Evolutionary conservation across 257 asterid genomes (phyloP).

Genomic region (Ballota nigra): DNA sequence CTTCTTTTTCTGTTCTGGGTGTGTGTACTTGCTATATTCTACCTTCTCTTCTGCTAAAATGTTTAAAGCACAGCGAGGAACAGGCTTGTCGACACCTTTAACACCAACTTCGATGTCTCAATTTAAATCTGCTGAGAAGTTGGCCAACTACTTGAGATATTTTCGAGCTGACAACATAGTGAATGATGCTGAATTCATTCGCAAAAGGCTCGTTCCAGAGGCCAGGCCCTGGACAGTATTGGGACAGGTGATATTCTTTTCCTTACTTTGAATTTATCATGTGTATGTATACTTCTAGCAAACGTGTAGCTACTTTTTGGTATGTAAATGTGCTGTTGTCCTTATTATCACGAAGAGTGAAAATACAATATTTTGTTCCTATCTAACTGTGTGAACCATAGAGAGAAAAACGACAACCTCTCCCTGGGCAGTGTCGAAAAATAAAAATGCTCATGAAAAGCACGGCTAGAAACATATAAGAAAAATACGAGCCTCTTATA

Average conservation of each 20-base stretch:
- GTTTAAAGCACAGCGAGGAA: conserved; percentile 76
- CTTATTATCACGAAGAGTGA: conserved; percentile 1
- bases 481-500: neutral
- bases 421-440: neutral
- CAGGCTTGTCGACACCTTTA: conserved; percentile 88
- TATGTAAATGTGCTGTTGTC: neutral
- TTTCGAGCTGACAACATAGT: conserved; percentile 94
- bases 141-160: conserved; percentile 66
- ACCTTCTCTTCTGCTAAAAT: conserved; percentile 28
- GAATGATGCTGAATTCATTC: conserved; percentile 84
- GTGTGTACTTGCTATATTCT: neutral
- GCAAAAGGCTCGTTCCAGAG: conserved; percentile 73
- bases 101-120: conserved; percentile 85
- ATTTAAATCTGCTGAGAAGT: conserved; percentile 57
- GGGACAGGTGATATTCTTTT: conserved; percentile 65
- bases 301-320: conserved; percentile 2
- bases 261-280: neutral
- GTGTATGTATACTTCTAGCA: neutral
- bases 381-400: neutral
- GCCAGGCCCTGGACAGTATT: conserved; percentile 85
- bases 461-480: neutral
- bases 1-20: conserved; percentile 3
- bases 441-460: neutral
- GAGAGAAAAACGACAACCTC: neutral
- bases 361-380: neutral